Base-by-base conservation (phyloP, 148 eudicot species). In the Chenopodium berlandieri region DNA sequence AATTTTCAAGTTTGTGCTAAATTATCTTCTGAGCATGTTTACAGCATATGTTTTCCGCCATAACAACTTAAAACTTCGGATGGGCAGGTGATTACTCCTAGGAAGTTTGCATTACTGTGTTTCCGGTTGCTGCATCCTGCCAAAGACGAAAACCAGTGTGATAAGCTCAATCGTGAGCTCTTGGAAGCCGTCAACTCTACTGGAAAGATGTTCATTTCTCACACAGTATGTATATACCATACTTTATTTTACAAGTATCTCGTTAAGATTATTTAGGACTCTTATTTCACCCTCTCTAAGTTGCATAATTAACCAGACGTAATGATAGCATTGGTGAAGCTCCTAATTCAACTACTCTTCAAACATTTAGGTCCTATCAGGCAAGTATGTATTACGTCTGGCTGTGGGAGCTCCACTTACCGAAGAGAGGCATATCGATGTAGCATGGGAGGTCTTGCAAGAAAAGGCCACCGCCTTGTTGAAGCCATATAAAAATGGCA, bases 351-450 rank as follows among this genome's bases (percentile, higher is more conserved):
- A 65, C 78, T 76, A 13, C 31, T 23, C 37, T 56, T 22, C 11
- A 76, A 13, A 48, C 50, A 10, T 85, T 75, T 90, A 95, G 99
- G 94, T 89, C 80, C 86, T 95, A 56, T 93, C 95, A 2, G 89
- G 86, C 30, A 94, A 86, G 72, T 96, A 90, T 76, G 87, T 89
- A 37, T 37, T 94, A 25, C 91, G 98, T 4, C 84, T 96, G 77
- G 99, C 93, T 0, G 90, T 94, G 1, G 98, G 98, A 83, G 98
- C 99, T 82, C 95, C 98, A 73, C 80, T 96, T 87, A 96, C 97
- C 1, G 95, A 92, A 87, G 92, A 88, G 87, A 89, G 91, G 80
- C 99, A 94, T 78, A 81, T 96, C 22, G 83, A 87, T 62, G 87
- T 79, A 79, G 93, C 98, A 73, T 91, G 97, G 98, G 85, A 89